A percentile compares a stretch with the other conserved stretches of the same genome.
phyloP scores from a whole-genome alignment of 192 early-diverging fungal genomes.

The Coemansia sp. region DNA sequence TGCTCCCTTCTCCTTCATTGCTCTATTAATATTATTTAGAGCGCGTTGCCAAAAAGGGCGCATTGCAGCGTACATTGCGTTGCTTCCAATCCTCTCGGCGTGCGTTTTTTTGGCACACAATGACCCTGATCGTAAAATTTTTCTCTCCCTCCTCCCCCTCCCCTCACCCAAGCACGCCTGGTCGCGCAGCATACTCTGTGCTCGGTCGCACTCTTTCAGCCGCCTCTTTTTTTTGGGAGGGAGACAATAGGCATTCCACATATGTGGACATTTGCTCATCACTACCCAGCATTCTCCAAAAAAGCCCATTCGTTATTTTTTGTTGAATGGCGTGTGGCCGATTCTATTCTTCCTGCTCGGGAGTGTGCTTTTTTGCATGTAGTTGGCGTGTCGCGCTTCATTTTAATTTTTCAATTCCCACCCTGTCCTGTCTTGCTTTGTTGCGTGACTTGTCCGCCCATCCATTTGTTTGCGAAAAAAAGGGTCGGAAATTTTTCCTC shows the following conservation, averaged over 20 bases:
- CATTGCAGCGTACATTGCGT: not conserved
- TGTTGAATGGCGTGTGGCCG: not conserved
- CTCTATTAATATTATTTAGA: no score
- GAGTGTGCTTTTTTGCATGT: not conserved
- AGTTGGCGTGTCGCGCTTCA: not conserved
- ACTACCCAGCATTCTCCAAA: not conserved
- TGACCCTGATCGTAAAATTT: not conserved
- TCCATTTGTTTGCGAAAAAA: no score
- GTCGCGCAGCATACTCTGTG: slow-evolving; percentile 4
- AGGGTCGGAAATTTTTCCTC: not conserved
- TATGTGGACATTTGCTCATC: not conserved
- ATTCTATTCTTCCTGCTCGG: not conserved
- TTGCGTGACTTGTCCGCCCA: slow-evolving; percentile 7
- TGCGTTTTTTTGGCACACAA: not conserved
- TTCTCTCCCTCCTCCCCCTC: not conserved
- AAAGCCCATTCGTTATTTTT: not conserved
- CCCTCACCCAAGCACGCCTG: not conserved
- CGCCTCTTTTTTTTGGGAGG: slow-evolving; percentile 2
- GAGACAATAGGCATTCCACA: not conserved
- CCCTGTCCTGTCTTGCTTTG: not conserved
- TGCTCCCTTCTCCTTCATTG: not conserved
- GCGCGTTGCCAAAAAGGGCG: not conserved
- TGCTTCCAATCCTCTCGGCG: not conserved
- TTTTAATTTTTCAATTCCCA: slow-evolving; percentile 10
- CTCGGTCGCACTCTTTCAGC: slow-evolving; percentile 4